Evolutionary conservation across 169 alveolate species (phyloP), one percentile per base, ranked within the genome.

Genomic region (Condylostoma magnum): DNA sequence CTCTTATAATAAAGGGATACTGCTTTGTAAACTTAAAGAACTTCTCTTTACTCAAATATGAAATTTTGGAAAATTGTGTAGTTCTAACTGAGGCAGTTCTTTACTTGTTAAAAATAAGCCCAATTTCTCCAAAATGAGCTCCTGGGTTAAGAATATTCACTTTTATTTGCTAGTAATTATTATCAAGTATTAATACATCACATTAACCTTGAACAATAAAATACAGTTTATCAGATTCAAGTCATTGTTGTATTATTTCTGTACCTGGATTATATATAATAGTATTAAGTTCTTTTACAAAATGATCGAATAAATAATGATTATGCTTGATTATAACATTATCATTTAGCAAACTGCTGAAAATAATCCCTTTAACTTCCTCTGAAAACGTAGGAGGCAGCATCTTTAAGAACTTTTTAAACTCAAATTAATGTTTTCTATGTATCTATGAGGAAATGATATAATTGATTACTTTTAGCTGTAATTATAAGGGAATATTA

Each of bases 101-200:
- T 18, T 98, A 98, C 18, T 95, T 92, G 56, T 96, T 94, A 47
- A 89, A 94, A 4, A 97, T 52, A 30, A 96, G 84, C 43, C 99
- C 99, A 33, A 97, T 78, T 83, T 97, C 99, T 18, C 99, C 99
- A 83, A 97, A 97, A 84, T 96, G 95, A 65, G 95, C 98, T 1
- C 99, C 99, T 77, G 79, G 89, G 27, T 88, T 73, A 76, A 95
- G 94, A 36, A 88, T 81, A 74, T 91, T 93, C 18, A 96, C 98
- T 46, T 87, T 12, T 22, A 28, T 47, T 0, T n/a, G 20, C 12
- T 30, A 25, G 46, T 34, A 25, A 27, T 33, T 15, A 33, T 48
- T 27, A 48, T 67, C 76, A 18, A 47, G 38, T 27, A 67, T 51
- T 30, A 33, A 47, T 4, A 67, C 76, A 30, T 46, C 66, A 18